Evolutionary conservation across 805 yeast species (phyloP).

Genomic region (Brettanomyces naardenensis): DNA sequence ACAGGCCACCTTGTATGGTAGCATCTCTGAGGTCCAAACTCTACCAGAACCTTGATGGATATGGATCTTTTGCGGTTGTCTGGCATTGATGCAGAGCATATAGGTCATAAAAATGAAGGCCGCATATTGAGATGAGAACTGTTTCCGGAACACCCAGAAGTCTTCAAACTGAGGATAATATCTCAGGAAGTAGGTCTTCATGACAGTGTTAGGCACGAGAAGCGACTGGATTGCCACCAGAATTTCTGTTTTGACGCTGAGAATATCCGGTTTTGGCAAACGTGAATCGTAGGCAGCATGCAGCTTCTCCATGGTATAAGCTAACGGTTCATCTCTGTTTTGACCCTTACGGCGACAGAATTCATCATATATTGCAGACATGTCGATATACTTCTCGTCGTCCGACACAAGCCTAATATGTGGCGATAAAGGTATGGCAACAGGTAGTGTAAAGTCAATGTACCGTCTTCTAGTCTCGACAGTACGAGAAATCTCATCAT

Average conservation of each 20-base stretch:
- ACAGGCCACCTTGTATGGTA: slow-evolving; percentile 75
- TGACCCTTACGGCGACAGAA: slow-evolving; percentile 67
- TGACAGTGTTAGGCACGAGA: slow-evolving; percentile 76
- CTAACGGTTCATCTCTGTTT: slow-evolving; percentile 83
- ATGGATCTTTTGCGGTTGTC: slow-evolving; percentile 91
- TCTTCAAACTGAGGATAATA: slow-evolving; percentile 78
- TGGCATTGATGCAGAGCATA: slow-evolving; percentile 85
- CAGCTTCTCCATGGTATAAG: slow-evolving; percentile 75
- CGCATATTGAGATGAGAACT: slow-evolving; percentile 91
- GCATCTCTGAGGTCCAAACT: slow-evolving; percentile 92
- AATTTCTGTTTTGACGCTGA: slow-evolving; percentile 86
- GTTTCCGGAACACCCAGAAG: slow-evolving; percentile 95
- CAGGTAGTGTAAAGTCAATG: slow-evolving; percentile 78
- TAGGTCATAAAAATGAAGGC: slow-evolving; percentile 87
- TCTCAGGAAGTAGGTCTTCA: slow-evolving; percentile 68
- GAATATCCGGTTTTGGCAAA: slow-evolving; percentile 85
- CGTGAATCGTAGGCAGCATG: slow-evolving; percentile 92
- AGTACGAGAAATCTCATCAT: slow-evolving; percentile 67
- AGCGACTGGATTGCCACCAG: slow-evolving; percentile 82
- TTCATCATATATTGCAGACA: slow-evolving; percentile 82
- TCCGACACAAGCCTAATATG: slow-evolving; percentile 87
- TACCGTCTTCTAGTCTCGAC: slow-evolving; percentile 86
- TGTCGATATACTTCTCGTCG: slow-evolving; percentile 64
- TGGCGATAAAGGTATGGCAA: slow-evolving; percentile 90
- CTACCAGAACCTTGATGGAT: slow-evolving; percentile 76